Evolutionary conservation across 306 rosid genomes (phyloP), one percentile per base, ranked within the genome.

Genomic region (Glycyrrhiza uralensis): DNA sequence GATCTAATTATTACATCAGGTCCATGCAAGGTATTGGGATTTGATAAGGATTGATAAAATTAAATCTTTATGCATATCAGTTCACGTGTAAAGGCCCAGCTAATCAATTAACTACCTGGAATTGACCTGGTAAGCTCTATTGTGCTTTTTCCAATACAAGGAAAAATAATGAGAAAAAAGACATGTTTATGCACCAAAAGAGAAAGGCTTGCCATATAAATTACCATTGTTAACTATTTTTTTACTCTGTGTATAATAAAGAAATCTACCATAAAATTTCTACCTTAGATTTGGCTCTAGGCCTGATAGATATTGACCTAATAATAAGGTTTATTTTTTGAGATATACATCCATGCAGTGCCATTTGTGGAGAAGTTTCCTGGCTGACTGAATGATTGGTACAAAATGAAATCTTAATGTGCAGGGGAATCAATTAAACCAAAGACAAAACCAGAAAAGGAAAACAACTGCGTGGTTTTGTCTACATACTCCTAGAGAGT

Each of bases 1-100:
- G 85, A 89, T 79, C 67, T 76, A 83, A 83, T 68, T 85, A 87
- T 83, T 81, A 70, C 89, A 81, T 85, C 85, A 89, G 42, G 59
- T 49, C 69, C 57, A 83, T 77, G 84, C 78, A 87, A 81, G 80
- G 66, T 75, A 71, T 71, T 82, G 84, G 86, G 88, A 83, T 84
- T 84, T 82, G 82, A 66, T 45, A 71, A 74, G 65, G 42, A 77
- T 70, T 26, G 67, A 28, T 49, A 75, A 76, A 75, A 41, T 80
- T 76, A 81, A 79, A 81, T 78, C 65, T 39, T 56, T 64, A 71
- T 61, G 49, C 75, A 60, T 56, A 75, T 76, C 76, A 76, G 65
- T 66, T 81, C 91, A 79, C 84, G 83, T 87, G 89, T 71, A 72
- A 47, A 76, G 72, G 57, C 74, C 51, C 66, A 59, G 78, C 79